These are phyloP conservation scores for Fusarium floridanum DNA, from an alignment of 2,329 filamentous ascomycete genomes.

Conservation along the genomic window DNA sequence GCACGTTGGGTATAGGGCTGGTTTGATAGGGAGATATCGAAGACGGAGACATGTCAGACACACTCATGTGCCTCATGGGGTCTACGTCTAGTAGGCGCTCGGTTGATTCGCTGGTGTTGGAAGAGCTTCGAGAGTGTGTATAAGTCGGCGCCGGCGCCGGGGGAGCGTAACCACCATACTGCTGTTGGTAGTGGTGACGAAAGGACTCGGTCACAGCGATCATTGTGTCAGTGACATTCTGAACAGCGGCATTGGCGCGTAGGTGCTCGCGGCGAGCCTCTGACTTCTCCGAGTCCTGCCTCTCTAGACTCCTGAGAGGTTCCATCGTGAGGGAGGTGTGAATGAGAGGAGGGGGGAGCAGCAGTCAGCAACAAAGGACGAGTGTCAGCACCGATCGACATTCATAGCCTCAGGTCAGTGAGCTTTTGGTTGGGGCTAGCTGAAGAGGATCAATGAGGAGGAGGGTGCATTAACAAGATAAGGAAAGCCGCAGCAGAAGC, in stretches of 20 bases:
- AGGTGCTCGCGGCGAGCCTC: slow-evolving; percentile 34
- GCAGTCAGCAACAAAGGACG: slow-evolving; percentile 23
- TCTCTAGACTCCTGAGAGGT: slow-evolving; percentile 29
- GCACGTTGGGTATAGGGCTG: slow-evolving; percentile 17
- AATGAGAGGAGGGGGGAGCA: background rate
- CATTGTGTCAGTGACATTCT: slow-evolving; percentile 42
- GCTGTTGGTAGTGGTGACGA: slow-evolving; percentile 40
- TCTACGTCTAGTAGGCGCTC: slow-evolving; percentile 35
- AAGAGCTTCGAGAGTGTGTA: slow-evolving; percentile 39
- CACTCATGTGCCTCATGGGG: slow-evolving; percentile 35
- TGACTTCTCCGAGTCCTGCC: slow-evolving; percentile 41
- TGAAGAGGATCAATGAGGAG: background rate
- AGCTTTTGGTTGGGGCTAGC: background rate
- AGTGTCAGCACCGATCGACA: slow-evolving; percentile 19
- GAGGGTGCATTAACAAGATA: background rate
- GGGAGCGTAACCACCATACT: slow-evolving; percentile 31
- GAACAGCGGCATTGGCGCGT: slow-evolving; percentile 32
- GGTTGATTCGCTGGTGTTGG: slow-evolving; percentile 38
- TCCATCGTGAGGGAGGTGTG: slow-evolving; percentile 36
- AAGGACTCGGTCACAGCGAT: slow-evolving; percentile 46
- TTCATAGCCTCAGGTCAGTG: slow-evolving; percentile 23
- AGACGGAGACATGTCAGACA: slow-evolving; percentile 34
- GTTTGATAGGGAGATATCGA: slow-evolving; percentile 30
- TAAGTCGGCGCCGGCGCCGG: slow-evolving; percentile 40
- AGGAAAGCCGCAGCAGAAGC: slow-evolving; percentile 5